These are phyloP conservation scores for Cryptosporidium bovis DNA, from an alignment of 169 alveolate genomes.

Conservation along the genomic window DNA sequence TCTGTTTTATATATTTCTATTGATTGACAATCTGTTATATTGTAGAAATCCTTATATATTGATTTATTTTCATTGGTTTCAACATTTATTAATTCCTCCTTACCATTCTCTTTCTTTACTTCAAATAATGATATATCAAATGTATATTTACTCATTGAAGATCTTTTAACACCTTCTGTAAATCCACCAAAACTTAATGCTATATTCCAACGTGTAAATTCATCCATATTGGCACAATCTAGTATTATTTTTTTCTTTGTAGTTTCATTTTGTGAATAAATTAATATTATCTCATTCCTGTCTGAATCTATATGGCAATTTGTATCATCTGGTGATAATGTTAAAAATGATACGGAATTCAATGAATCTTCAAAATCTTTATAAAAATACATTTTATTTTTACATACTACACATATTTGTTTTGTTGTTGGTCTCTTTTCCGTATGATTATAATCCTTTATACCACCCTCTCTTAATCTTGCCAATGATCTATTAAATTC, in stretches of 20 bases:
- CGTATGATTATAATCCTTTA: constrained; percentile 14
- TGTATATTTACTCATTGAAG: constrained; percentile 73
- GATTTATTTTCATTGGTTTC: constrained; percentile 55
- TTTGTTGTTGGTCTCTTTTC: constrained; percentile 16
- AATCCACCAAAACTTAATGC: constrained; percentile 66
- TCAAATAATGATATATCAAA: constrained; percentile 57
- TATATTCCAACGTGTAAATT: constrained; percentile 58
- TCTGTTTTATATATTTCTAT: constrained; percentile 39
- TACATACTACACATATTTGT: constrained; percentile 72
- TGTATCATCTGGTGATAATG: constrained; percentile 72
- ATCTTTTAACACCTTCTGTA: constrained; percentile 20
- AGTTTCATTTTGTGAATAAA: constrained; percentile 49
- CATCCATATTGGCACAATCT: constrained; percentile 72
- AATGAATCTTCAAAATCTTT: constrained; percentile 1
- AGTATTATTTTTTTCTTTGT: constrained; percentile 24
- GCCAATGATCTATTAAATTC: constrained; percentile 67
- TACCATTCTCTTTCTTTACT: constrained; percentile 21
- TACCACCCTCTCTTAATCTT: constrained; percentile 70
- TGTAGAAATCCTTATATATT: constrained; percentile 58
- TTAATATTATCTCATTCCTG: constrained; percentile 48
- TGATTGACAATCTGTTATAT: constrained; percentile 64
- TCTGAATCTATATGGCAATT: constrained; percentile 62
- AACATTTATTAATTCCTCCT: constrained; percentile 11
- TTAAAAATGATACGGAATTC: constrained; percentile 2
- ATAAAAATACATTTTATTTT: constrained; percentile 54